phyloP scores from a whole-genome alignment of 305 asterid species.

The Rubia occidens region DNA sequence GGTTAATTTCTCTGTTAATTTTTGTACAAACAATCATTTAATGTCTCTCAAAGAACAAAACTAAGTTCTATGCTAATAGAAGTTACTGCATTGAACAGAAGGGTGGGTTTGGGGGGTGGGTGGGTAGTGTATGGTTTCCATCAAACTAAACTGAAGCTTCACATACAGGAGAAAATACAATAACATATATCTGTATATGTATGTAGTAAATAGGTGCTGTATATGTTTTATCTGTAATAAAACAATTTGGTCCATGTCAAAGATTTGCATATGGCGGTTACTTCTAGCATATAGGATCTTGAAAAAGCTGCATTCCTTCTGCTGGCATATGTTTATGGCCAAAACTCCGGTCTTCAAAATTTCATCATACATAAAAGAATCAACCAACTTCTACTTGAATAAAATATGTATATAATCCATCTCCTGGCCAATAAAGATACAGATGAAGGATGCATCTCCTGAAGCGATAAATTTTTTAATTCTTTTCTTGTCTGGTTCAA shows the following conservation, averaged over 20 bases:
- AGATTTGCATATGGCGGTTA: background rate
- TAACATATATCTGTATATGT: background rate
- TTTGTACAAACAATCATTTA: background rate
- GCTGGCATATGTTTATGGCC: background rate
- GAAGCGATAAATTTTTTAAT: background rate
- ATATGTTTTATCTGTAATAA: background rate
- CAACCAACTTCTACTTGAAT: background rate
- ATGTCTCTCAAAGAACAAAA: background rate
- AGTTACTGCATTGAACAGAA: too few relatives aligned
- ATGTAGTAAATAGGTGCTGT: background rate
- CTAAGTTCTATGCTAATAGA: too few relatives aligned
- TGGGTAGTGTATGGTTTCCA: background rate
- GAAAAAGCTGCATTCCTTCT: background rate
- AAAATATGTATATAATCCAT: background rate
- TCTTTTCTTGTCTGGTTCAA: background rate
- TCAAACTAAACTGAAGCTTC: background rate
- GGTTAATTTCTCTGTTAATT: background rate
- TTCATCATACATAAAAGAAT: background rate
- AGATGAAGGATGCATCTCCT: background rate
- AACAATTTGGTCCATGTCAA: background rate
- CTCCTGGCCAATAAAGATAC: background rate
- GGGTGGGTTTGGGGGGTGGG: too few relatives aligned
- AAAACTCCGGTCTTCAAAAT: background rate
- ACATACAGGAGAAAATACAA: background rate
- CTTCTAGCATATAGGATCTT: background rate